Conservation (phyloP, 2,329 filamentous ascomycete genomes). For the Diplodia seriata region DNA sequence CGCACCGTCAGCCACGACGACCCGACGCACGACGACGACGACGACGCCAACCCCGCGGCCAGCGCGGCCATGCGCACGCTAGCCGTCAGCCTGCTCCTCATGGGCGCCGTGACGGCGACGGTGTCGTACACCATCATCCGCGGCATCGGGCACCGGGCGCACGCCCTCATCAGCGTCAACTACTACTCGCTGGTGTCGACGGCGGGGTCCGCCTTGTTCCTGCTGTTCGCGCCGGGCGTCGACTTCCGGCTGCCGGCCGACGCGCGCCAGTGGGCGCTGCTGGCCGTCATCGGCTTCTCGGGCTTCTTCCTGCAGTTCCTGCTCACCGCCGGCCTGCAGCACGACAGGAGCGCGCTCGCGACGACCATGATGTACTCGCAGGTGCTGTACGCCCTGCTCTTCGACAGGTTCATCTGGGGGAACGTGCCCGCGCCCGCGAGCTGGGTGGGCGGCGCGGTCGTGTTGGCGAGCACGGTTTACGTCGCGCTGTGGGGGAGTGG, state of each 20-base stretch:
- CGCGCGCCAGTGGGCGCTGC: constrained; percentile 67
- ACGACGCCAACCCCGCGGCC: constrained; percentile 35
- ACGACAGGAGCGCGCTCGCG: constrained; percentile 67
- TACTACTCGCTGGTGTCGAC: constrained; percentile 76
- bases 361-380: constrained; percentile 71
- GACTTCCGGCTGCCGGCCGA: constrained; percentile 62
- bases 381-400: constrained; percentile 68
- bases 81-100: constrained; percentile 71
- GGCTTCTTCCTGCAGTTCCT: constrained; percentile 84
- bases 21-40: neutral
- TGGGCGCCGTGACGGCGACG: constrained; percentile 77
- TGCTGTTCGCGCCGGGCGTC: constrained; percentile 62
- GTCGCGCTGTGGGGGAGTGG: constrained; percentile 32
- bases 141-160: constrained; percentile 77
- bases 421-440: constrained; percentile 42
- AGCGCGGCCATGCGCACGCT: constrained; percentile 69
- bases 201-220: constrained; percentile 65
- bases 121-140: constrained; percentile 76
- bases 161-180: constrained; percentile 80
- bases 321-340: constrained; percentile 74
- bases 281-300: constrained; percentile 70
- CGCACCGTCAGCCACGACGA: neutral
- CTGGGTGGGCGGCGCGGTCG: constrained; percentile 39
- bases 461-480: constrained; percentile 41
- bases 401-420: constrained; percentile 65